These are phyloP conservation scores for Fonsecaea nubica DNA, from an alignment of 2,329 filamentous ascomycete genomes.

Conservation along the genomic window DNA sequence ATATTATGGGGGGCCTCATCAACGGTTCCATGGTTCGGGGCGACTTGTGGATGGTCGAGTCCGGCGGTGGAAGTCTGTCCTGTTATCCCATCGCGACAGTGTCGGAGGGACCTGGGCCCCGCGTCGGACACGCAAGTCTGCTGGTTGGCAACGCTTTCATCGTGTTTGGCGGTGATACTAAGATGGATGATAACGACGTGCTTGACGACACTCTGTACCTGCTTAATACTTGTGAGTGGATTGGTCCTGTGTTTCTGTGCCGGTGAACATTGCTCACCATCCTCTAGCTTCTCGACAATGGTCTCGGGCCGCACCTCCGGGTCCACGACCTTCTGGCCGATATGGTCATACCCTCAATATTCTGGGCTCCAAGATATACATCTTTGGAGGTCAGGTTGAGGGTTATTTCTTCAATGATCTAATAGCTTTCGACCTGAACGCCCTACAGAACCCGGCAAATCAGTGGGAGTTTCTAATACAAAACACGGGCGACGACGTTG, in stretches of 20 bases:
- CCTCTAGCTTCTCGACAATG: slow-evolving; percentile 88
- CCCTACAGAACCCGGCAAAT: slow-evolving; percentile 87
- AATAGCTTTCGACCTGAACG: slow-evolving; percentile 92
- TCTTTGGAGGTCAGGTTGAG: slow-evolving; percentile 97
- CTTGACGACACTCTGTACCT: slow-evolving; percentile 96
- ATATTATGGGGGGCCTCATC: slow-evolving; percentile 95
- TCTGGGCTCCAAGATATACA: slow-evolving; percentile 92
- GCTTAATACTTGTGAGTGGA: slow-evolving; percentile 87
- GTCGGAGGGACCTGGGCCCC: slow-evolving; percentile 89
- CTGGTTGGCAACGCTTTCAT: slow-evolving; percentile 98
- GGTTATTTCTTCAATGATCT: slow-evolving; percentile 98
- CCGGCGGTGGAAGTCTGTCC: slow-evolving; percentile 77
- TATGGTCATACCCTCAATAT: slow-evolving; percentile 98
- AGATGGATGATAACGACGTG: slow-evolving; percentile 88
- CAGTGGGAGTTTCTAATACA: slow-evolving; percentile 92
- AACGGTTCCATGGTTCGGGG: slow-evolving; percentile 95
- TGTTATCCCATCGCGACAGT: slow-evolving; percentile 93
- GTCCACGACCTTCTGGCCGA: slow-evolving; percentile 82
- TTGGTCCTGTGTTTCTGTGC: neutral
- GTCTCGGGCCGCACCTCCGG: slow-evolving; percentile 90
- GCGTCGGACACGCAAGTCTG: slow-evolving; percentile 92
- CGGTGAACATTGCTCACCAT: slow-evolving; percentile 42
- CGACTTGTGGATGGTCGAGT: slow-evolving; percentile 97
- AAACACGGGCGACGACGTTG: slow-evolving; percentile 67
- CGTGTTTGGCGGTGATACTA: slow-evolving; percentile 97